These are phyloP conservation scores for Planoprotostelium fungivorum DNA, from an alignment of 78 protist genomes.

Conservation along the genomic window DNA sequence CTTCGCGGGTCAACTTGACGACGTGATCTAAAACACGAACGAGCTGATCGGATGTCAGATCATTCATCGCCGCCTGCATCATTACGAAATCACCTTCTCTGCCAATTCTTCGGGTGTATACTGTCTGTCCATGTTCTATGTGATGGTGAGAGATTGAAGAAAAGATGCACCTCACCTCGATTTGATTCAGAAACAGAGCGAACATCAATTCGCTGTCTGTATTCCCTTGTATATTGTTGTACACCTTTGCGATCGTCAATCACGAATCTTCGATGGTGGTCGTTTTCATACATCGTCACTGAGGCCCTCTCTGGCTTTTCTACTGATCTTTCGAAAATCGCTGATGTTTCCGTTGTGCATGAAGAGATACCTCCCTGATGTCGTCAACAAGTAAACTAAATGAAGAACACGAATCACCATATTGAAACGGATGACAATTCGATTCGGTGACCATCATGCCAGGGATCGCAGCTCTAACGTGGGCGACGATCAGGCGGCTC, in stretches of 20 bases:
- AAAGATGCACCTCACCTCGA: slow-evolving; percentile 2
- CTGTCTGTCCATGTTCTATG: not conserved
- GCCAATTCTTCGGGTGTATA: not conserved
- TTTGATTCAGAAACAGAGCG: slow-evolving; percentile 9
- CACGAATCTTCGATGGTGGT: not conserved
- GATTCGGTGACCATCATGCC: slow-evolving; percentile 27
- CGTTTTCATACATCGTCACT: not conserved
- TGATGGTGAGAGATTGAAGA: not conserved
- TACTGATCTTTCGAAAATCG: slow-evolving; percentile 6
- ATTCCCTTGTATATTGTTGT: not conserved
- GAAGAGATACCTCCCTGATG: slow-evolving; percentile 18
- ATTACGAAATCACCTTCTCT: not conserved
- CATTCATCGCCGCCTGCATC: too few relatives aligned
- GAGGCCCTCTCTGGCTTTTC: not conserved
- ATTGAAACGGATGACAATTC: slow-evolving; percentile 49
- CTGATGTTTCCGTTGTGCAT: slow-evolving; percentile 63
- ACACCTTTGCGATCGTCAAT: not conserved
- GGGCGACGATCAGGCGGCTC: slow-evolving; percentile 45
- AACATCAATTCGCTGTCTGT: slow-evolving; percentile 9
- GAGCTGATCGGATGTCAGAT: not conserved
- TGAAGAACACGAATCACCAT: not conserved
- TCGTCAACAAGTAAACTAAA: not conserved
- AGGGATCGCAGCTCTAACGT: slow-evolving; percentile 55
- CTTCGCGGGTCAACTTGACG: not conserved
- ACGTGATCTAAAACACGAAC: not conserved